These are phyloP conservation scores for Xanthoparmelia taractica DNA, from an alignment of 495 filamentous ascomycete genomes.

Conservation along the genomic window DNA sequence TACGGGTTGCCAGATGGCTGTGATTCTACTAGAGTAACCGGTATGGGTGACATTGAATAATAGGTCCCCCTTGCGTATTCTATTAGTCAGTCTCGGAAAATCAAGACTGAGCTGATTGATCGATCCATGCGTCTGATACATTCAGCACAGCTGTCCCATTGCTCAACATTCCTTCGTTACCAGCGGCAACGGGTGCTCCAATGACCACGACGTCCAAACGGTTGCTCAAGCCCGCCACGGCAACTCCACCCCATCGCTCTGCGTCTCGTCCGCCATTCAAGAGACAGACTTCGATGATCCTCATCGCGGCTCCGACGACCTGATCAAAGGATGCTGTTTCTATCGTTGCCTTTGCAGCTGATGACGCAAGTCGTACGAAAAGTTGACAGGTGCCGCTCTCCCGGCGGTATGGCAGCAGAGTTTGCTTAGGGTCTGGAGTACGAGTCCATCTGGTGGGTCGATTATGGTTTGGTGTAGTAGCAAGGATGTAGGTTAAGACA, in stretches of 20 bases:
- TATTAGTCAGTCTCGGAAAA: not conserved
- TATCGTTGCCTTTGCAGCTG: not conserved
- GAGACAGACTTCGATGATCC: not conserved
- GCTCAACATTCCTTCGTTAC: not conserved
- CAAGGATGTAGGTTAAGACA: not conserved
- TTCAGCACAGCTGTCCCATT: not conserved
- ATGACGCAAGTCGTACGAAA: not conserved
- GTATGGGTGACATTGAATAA: not conserved
- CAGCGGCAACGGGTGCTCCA: not conserved
- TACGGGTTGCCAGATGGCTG: not conserved
- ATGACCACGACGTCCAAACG: not conserved
- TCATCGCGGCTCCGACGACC: not conserved
- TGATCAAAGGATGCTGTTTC: not conserved
- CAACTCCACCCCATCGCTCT: not conserved
- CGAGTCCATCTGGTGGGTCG: not conserved
- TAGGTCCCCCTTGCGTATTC: too few relatives aligned
- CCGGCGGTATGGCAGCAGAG: not conserved
- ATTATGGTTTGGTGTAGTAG: not conserved
- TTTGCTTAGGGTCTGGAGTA: not conserved
- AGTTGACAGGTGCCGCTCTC: not conserved
- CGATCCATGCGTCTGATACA: not conserved
- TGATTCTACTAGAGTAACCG: not conserved
- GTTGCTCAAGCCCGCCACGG: not conserved
- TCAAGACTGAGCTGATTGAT: not conserved
- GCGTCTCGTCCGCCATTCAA: not conserved